Evolutionary conservation across 2,329 filamentous ascomycete genomes (phyloP).

Genomic region (Beauveria australis): DNA sequence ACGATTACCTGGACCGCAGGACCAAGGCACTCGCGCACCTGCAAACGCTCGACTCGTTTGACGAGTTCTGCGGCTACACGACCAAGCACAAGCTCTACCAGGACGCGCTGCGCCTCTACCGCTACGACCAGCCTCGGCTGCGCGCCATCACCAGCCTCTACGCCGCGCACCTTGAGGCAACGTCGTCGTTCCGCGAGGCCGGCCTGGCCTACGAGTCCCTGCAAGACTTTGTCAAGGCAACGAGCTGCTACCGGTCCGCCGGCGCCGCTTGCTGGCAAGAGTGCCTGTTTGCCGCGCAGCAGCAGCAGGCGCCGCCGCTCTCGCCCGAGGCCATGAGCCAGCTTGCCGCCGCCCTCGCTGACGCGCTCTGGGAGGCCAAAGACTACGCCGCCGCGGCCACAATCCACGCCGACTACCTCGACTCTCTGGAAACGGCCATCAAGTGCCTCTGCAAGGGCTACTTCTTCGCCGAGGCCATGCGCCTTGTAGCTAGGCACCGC

Average conservation of each 20-base stretch:
- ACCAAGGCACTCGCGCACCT: constrained; percentile 72
- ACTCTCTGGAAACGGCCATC: constrained; percentile 61
- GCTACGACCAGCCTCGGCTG: constrained; percentile 65
- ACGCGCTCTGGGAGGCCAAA: constrained; percentile 73
- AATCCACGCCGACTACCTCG: constrained; percentile 74
- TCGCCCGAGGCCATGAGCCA: constrained; percentile 50
- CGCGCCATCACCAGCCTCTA: constrained; percentile 67
- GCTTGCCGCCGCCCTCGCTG: constrained; percentile 67
- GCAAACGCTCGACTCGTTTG: constrained; percentile 62
- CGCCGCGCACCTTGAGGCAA: constrained; percentile 65
- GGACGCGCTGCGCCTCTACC: constrained; percentile 70
- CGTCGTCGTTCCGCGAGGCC: constrained; percentile 75
- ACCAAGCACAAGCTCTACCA: constrained; percentile 74
- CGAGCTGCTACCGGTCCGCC: constrained; percentile 73
- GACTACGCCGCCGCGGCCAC: constrained; percentile 73
- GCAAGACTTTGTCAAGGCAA: constrained; percentile 63
- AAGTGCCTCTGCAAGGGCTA: constrained; percentile 80
- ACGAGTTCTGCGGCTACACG: constrained; percentile 70
- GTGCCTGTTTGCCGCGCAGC: constrained; percentile 69
- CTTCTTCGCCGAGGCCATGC: constrained; percentile 81
- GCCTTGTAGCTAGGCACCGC: constrained; percentile 56
- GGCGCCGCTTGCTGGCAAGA: constrained; percentile 79
- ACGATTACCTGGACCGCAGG: constrained; percentile 73
- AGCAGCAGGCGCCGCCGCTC: constrained; percentile 56
- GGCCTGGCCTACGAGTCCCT: constrained; percentile 89